A percentile compares a stretch with the other conserved stretches of the same genome.
Evolutionary conservation across 495 filamentous ascomycete genomes (phyloP).

Genomic region (Podospora conica): DNA sequence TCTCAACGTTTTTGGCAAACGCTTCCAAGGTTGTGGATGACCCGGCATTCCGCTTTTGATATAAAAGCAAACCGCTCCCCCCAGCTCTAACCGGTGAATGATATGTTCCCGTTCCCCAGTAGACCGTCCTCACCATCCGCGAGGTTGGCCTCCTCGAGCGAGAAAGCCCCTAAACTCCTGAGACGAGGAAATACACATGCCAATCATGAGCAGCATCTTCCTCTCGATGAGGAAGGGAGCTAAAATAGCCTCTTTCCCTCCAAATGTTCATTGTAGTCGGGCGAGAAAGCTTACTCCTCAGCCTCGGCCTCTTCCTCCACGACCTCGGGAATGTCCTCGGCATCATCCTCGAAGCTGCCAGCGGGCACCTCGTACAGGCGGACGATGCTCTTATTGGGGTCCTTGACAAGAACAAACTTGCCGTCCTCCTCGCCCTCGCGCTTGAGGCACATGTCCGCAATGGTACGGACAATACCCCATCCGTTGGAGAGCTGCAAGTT

Average conservation of each 20-base stretch:
- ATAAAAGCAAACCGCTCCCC: background rate
- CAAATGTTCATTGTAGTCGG: background rate
- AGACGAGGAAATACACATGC: background rate
- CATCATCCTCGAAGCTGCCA: conserved; percentile 70
- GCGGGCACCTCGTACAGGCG: conserved; percentile 86
- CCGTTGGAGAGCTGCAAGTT: conserved; percentile 93
- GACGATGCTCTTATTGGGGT: conserved; percentile 91
- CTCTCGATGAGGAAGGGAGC: background rate
- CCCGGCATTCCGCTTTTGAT: background rate
- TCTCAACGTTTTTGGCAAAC: background rate
- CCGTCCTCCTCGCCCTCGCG: conserved; percentile 54
- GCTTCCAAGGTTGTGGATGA: background rate
- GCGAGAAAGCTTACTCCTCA: conserved; percentile 24
- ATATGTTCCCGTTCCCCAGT: background rate
- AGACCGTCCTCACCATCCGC: background rate
- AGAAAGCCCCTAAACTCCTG: conserved; percentile 1
- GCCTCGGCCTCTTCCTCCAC: conserved; percentile 26
- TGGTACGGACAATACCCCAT: conserved; percentile 97
- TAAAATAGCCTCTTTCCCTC: background rate
- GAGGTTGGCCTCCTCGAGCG: background rate
- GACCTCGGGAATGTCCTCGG: conserved; percentile 29
- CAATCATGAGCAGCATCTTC: background rate
- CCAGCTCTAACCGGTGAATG: background rate
- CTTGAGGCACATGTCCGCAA: conserved; percentile 81
- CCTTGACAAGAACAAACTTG: conserved; percentile 70